Evolutionary conservation across 495 filamentous ascomycete species (phyloP).

Genomic region (Schizothecium vesticola): DNA sequence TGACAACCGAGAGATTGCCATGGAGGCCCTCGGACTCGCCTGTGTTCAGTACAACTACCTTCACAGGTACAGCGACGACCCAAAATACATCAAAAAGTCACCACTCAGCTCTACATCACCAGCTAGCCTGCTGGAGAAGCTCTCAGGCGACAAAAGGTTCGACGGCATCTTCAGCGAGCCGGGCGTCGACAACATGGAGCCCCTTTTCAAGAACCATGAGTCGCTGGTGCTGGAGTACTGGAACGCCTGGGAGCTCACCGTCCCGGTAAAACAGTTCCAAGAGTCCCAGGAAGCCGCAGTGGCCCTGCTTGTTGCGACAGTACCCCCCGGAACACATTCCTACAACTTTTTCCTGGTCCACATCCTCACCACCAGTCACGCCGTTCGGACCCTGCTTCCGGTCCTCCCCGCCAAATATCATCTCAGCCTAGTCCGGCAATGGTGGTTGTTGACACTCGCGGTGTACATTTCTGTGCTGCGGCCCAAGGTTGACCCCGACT

Average conservation of each 20-base stretch:
- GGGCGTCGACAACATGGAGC: conserved; percentile 58
- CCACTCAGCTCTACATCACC: conserved; percentile 50
- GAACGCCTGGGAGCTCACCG: conserved; percentile 69
- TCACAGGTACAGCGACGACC: conserved; percentile 74
- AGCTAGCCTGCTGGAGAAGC: conserved; percentile 60
- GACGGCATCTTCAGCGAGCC: conserved; percentile 54
- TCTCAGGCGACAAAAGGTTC: conserved; percentile 50
- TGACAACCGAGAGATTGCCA: conserved; percentile 68
- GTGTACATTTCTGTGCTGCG: conserved; percentile 72
- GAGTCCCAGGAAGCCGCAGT: conserved; percentile 72
- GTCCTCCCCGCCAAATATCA: conserved; percentile 69
- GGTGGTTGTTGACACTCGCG: conserved; percentile 78
- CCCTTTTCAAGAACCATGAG: conserved; percentile 64
- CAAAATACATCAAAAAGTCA: conserved; percentile 55
- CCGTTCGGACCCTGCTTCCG: conserved; percentile 78
- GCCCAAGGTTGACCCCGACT: conserved; percentile 61
- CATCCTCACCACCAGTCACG: conserved; percentile 76
- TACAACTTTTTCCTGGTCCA: conserved; percentile 88
- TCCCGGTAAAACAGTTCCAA: conserved; percentile 65
- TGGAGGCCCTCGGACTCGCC: conserved; percentile 71
- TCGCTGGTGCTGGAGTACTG: conserved; percentile 72
- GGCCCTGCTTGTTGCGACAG: conserved; percentile 61
- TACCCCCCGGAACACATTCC: conserved; percentile 49
- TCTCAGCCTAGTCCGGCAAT: conserved; percentile 66
- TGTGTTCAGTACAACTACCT: conserved; percentile 66